These are phyloP conservation scores for Jimgerdemannia flammicorona DNA, from an alignment of 192 early-diverging fungal genomes.

Conservation along the genomic window DNA sequence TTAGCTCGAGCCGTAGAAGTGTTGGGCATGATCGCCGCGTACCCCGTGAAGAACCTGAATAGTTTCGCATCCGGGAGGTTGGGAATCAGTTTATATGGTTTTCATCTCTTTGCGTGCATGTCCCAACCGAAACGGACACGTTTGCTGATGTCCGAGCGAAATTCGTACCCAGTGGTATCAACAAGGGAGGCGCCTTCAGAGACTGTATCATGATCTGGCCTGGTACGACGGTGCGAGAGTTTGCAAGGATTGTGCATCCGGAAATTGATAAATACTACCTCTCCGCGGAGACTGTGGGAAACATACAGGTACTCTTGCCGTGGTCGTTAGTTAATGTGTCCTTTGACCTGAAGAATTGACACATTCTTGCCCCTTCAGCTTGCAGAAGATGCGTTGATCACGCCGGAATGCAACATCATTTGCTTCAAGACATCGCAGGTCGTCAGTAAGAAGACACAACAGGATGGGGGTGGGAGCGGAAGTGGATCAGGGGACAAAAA, in stretches of 20 bases:
- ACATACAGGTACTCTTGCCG: conserved; percentile 55
- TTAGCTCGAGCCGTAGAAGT: conserved; percentile 59
- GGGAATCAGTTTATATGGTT: conserved; percentile 5
- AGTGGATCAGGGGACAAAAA: background rate
- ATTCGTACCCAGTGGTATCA: conserved; percentile 3
- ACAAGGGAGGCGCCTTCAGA: conserved; percentile 56
- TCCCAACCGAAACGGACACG: background rate
- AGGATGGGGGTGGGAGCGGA: background rate
- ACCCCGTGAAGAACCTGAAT: conserved; percentile 69
- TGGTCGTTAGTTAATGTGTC: background rate
- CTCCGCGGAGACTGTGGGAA: conserved; percentile 76
- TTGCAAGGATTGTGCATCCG: conserved; percentile 68
- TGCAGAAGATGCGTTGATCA: conserved; percentile 60
- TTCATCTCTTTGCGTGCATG: background rate
- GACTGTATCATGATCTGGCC: conserved; percentile 72
- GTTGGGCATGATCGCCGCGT: conserved; percentile 67
- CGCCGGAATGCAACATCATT: conserved; percentile 53
- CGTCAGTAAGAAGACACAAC: conserved; percentile 6
- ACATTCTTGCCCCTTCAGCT: conserved; percentile 31
- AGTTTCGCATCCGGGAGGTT: conserved; percentile 54
- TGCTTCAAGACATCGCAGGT: conserved; percentile 60
- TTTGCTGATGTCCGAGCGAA: too few species aligned
- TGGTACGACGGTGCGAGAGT: conserved; percentile 71
- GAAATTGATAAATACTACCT: conserved; percentile 62
- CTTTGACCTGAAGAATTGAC: background rate